These are phyloP conservation scores for Blyttiomyces sp. DNA, from an alignment of 371 early-diverging fungal species.

Conservation along the genomic window DNA sequence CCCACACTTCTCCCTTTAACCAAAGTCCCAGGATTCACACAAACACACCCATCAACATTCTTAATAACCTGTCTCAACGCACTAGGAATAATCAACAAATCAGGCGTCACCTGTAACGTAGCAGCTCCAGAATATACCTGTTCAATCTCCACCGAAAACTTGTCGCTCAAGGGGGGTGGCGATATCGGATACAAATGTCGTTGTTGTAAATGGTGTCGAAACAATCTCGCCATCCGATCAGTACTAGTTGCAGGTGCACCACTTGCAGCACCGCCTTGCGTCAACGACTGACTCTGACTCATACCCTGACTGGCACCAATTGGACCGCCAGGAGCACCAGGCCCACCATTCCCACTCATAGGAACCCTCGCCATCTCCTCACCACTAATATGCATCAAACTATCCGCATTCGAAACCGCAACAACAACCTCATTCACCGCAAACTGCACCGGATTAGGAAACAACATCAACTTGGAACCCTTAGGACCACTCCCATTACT, in stretches of 20 bases:
- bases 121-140: slow-evolving; percentile 22
- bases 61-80: slow-evolving; percentile 64
- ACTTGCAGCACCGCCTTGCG: neutral
- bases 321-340: neutral
- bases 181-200: slow-evolving; percentile 80
- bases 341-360: neutral
- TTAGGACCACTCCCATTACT: neutral
- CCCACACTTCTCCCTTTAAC: slow-evolving; percentile 65
- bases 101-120: slow-evolving; percentile 65
- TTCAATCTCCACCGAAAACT: slow-evolving; percentile 27
- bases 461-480: slow-evolving; percentile 21
- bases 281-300: neutral
- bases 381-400: slow-evolving; percentile 59
- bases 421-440: slow-evolving; percentile 74
- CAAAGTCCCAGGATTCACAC: slow-evolving; percentile 78
- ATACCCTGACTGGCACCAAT: too few species aligned
- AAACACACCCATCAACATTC: slow-evolving; percentile 61
- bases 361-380: slow-evolving; percentile 61
- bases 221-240: slow-evolving; percentile 66
- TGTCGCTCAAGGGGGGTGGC: slow-evolving; percentile 52
- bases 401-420: slow-evolving; percentile 70
- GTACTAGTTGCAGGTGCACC: slow-evolving; percentile 14
- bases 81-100: slow-evolving; percentile 75
- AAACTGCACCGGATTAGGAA: slow-evolving; percentile 82
- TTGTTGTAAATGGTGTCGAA: slow-evolving; percentile 72